Percentiles rank a stretch among this genome's conserved stretches.
phyloP scores from a whole-genome alignment of 1,284 basidiomycete genomes.

The Cryptococcus depauperatus region DNA sequence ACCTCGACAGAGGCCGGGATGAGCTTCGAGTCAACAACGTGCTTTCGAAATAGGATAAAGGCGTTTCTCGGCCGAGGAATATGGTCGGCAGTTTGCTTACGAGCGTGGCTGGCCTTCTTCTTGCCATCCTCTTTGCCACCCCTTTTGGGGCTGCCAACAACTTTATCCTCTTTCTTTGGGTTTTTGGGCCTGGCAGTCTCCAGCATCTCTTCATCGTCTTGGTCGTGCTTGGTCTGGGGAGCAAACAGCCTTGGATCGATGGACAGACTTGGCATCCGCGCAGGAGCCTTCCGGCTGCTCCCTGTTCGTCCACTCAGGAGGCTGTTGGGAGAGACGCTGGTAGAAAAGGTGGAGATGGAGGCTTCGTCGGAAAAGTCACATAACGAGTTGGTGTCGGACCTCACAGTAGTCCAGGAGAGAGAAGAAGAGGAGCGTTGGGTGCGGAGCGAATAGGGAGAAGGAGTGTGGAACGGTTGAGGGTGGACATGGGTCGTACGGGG shows the following conservation, averaged over 20 bases:
- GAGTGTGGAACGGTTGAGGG: not conserved
- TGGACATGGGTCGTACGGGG: conserved; percentile 12
- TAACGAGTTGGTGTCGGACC: not conserved
- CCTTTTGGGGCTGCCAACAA: not conserved
- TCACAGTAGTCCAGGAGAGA: conserved; percentile 13
- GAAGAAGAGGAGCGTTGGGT: conserved; percentile 20
- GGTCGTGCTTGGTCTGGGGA: conserved; percentile 8
- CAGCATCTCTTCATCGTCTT: conserved; percentile 7
- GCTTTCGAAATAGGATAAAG: conserved; percentile 87
- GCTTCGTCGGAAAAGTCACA: conserved; percentile 5
- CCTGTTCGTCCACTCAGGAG: not conserved
- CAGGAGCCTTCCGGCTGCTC: not conserved
- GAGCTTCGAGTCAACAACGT: conserved; percentile 69
- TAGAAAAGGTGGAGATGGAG: not conserved
- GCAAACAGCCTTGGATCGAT: conserved; percentile 26
- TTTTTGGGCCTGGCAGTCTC: conserved; percentile 8
- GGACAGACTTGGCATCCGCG: conserved; percentile 11
- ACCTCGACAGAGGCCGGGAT: conserved; percentile 74
- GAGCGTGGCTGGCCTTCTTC: conserved; percentile 34
- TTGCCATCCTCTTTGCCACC: conserved; percentile 8
- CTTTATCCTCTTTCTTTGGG: conserved; percentile 15
- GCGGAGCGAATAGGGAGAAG: conserved; percentile 4
- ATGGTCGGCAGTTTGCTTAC: conserved; percentile 54
- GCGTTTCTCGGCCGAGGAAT: conserved; percentile 89
- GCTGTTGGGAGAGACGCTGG: not conserved